Evolutionary conservation across 1,139 yeast genomes (phyloP).

Genomic region (Yamadazyma dushanensis): DNA sequence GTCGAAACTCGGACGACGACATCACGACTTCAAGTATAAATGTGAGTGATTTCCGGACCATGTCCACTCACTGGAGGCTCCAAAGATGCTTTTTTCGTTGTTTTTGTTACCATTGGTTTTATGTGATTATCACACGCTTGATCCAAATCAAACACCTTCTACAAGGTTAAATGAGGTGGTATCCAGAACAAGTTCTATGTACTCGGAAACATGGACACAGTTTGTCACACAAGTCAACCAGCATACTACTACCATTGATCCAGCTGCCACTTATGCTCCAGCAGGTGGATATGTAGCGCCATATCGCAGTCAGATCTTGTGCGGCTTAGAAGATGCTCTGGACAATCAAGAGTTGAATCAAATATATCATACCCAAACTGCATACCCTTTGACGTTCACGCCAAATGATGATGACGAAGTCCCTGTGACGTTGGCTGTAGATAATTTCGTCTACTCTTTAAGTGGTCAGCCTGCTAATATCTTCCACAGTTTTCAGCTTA

Average conservation of each 20-base stretch:
- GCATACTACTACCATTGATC: not conserved
- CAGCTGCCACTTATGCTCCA: constrained; percentile 1
- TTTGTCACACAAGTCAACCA: constrained; percentile 3
- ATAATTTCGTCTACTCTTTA: constrained; percentile 7
- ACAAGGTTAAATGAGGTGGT: constrained; percentile 1
- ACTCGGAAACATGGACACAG: constrained; percentile 5
- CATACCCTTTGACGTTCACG: constrained; percentile 7
- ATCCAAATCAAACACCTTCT: constrained; percentile 4
- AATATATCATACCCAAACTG: constrained; percentile 8
- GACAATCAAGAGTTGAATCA: constrained; percentile 6
- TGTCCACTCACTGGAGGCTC: too few relatives aligned
- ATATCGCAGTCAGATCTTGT: constrained; percentile 6
- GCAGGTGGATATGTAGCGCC: constrained; percentile 3
- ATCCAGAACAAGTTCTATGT: constrained; percentile 1
- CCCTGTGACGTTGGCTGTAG: constrained; percentile 8
- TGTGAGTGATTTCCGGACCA: too few relatives aligned
- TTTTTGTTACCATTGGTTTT: not conserved
- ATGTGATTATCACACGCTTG: constrained; percentile 3
- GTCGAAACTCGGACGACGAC: too few relatives aligned
- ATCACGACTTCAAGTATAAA: too few relatives aligned
- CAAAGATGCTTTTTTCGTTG: not conserved
- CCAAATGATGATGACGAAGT: constrained; percentile 6
- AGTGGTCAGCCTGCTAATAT: constrained; percentile 6
- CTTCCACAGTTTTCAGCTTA: constrained; percentile 8
- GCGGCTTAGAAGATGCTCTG: constrained; percentile 7